phyloP scores from a whole-genome alignment of 768 basidiomycete species.

The Lactarius sanguifluus region DNA sequence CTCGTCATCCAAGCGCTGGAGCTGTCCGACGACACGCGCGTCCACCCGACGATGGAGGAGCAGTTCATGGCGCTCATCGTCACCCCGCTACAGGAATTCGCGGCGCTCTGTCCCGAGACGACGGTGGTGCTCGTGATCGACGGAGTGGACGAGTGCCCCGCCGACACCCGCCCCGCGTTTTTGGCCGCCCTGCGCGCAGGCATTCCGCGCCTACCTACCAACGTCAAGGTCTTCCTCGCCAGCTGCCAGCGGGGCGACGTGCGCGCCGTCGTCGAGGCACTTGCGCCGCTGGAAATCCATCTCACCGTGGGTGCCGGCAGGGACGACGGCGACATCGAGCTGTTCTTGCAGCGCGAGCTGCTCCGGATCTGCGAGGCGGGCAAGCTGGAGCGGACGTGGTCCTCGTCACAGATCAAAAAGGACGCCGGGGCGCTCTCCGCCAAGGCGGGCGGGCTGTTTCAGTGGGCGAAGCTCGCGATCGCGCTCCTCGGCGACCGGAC shows the following conservation, averaged over 20 bases:
- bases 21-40: slow-evolving; percentile 8
- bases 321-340: slow-evolving; percentile 25
- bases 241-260: slow-evolving; percentile 28
- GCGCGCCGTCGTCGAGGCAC: neutral
- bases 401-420: slow-evolving; percentile 6
- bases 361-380: slow-evolving; percentile 2
- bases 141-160: slow-evolving; percentile 29
- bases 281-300: neutral
- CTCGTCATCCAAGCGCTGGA: slow-evolving; percentile 18
- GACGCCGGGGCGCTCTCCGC: slow-evolving; percentile 18
- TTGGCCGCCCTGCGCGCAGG: slow-evolving; percentile 11
- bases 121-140: slow-evolving; percentile 29
- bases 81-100: slow-evolving; percentile 20
- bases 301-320: slow-evolving; percentile 1
- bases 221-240: slow-evolving; percentile 26
- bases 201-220: slow-evolving; percentile 17
- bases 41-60: slow-evolving; percentile 20
- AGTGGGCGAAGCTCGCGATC: slow-evolving; percentile 26
- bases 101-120: slow-evolving; percentile 6
- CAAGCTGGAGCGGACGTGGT: slow-evolving; percentile 1
- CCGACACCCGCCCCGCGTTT: slow-evolving; percentile 17
- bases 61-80: slow-evolving; percentile 28
- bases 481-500: slow-evolving; percentile 16
- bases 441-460: slow-evolving; percentile 28
- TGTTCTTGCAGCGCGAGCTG: slow-evolving; percentile 19